Conservation (phyloP, 768 basidiomycete species). For the Brasilioporus rufonigricans region DNA sequence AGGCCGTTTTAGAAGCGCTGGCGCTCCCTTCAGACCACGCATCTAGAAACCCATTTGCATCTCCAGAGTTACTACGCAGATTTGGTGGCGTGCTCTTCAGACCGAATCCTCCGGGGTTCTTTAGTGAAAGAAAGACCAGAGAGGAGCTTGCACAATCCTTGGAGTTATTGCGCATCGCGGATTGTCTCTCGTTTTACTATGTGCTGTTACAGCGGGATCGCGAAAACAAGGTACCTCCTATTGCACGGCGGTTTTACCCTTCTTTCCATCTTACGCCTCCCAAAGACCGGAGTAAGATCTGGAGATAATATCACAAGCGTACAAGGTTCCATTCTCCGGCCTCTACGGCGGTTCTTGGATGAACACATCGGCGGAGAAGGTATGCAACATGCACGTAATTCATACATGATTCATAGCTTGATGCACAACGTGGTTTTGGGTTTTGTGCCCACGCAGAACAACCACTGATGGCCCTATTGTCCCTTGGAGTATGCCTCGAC, state of each 20-base stretch:
- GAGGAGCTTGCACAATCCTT: conserved; percentile 50
- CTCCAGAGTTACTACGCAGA: conserved; percentile 50
- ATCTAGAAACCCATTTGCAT: conserved; percentile 46
- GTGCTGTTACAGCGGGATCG: conserved; percentile 58
- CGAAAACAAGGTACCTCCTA: conserved; percentile 48
- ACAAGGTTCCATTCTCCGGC: conserved; percentile 44
- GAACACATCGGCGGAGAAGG: conserved; percentile 34
- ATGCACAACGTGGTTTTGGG: neutral
- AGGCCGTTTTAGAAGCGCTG: conserved; percentile 56
- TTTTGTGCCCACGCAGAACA: conserved; percentile 16
- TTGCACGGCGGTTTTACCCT: neutral
- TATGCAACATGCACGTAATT: conserved; percentile 10
- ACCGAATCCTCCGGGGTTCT: conserved; percentile 53
- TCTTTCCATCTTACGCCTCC: neutral
- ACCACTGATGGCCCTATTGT: conserved; percentile 30
- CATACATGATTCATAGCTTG: neutral
- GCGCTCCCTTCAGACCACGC: conserved; percentile 23
- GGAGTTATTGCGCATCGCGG: conserved; percentile 61
- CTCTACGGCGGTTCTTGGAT: conserved; percentile 39
- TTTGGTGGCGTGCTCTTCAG: conserved; percentile 62
- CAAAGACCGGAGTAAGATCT: conserved; percentile 53
- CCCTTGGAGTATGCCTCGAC: conserved; percentile 49
- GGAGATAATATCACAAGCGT: conserved; percentile 42
- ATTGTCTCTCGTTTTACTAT: conserved; percentile 69
- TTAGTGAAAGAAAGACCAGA: conserved; percentile 36